Evolutionary conservation across 495 filamentous ascomycete species (phyloP).

Genomic region (Parachaetomium inaequale): DNA sequence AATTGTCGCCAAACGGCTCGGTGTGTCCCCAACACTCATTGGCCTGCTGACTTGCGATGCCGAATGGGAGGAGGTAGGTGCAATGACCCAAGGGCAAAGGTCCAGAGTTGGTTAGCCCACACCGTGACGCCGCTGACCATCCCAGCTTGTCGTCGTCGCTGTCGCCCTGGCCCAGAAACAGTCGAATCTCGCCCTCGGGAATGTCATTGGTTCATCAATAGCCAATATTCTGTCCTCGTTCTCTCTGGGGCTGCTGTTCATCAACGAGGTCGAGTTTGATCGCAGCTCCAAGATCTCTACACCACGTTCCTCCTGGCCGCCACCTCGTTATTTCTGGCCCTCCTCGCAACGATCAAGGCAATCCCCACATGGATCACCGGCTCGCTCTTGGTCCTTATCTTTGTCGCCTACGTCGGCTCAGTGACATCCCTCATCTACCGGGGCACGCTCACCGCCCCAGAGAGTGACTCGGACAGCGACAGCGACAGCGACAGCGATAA

Average conservation of each 20-base stretch:
- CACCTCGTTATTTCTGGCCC: constrained; percentile 30
- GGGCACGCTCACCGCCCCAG: constrained; percentile 40
- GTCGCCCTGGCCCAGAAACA: constrained; percentile 44
- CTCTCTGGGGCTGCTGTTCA: constrained; percentile 49
- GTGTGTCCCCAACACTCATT: constrained; percentile 48
- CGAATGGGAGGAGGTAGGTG: constrained; percentile 55
- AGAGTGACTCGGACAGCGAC: constrained; percentile 24
- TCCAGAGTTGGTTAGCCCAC: too few relatives aligned
- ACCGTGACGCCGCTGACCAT: background rate
- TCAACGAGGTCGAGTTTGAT: constrained; percentile 40
- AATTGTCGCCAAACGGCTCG: constrained; percentile 44
- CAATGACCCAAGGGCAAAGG: background rate
- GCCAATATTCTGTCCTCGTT: constrained; percentile 58
- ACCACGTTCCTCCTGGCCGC: background rate
- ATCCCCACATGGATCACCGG: constrained; percentile 35
- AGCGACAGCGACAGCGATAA: constrained; percentile 23
- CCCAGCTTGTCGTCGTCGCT: constrained; percentile 53
- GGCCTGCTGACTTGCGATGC: constrained; percentile 53
- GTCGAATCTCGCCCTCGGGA: constrained; percentile 52
- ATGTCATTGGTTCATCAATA: constrained; percentile 53
- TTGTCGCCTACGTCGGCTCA: constrained; percentile 48
- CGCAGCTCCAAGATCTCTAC: constrained; percentile 49
- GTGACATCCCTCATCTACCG: constrained; percentile 45
- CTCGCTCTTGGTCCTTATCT: constrained; percentile 40
- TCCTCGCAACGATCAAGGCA: constrained; percentile 31